Base-by-base conservation (phyloP, 805 yeast species). In the Hyphopichia homilentoma region DNA sequence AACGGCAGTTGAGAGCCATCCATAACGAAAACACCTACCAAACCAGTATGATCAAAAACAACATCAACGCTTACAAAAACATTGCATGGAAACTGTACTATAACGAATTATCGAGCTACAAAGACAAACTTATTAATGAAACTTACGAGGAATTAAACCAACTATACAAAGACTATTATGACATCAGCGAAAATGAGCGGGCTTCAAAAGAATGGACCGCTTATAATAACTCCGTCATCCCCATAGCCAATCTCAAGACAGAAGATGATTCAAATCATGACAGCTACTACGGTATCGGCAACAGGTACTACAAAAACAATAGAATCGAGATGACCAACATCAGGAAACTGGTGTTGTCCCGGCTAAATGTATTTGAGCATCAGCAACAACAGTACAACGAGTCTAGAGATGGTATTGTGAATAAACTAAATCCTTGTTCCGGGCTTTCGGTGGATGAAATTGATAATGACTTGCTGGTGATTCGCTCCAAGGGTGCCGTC, bases 81-180 rank as follows among this genome's bases (percentile, higher is more conserved):
- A 51, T 59, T 3, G 36, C 60, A n/a, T 66, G 71, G 71, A 47
- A 59, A 25, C 59, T 52, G 28, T 64, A 53, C 43, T 45, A 50
- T 23, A 41, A 37, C 14, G 44, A 55, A 16, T 42, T 63, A 29
- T 27, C 48, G 12, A 40, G 44, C 5, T 38, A 46, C 17, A 59
- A 57, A 35, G 45, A 53, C 14, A 35, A 54, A 25, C 39, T 61
- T 20, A 44, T 59, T 9, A 34, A 45, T 21, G 41, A 54, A 17
- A 53, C 63, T 5, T 37, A 50, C 18, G 43, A 43, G 14, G 54
- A 61, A 27, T 49, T 65, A 17, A 39, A 42, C 27, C 39, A 50
- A 7, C 40, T 65, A 12, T 40, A 61, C 30, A 41, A 57, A 18
- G 64, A 61, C 25, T 60, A 54, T 29, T 40, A 52, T 29, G 48